Evolutionary conservation across 2,329 filamentous ascomycete species (phyloP).

Genomic region (Paracamarosporium sp.): DNA sequence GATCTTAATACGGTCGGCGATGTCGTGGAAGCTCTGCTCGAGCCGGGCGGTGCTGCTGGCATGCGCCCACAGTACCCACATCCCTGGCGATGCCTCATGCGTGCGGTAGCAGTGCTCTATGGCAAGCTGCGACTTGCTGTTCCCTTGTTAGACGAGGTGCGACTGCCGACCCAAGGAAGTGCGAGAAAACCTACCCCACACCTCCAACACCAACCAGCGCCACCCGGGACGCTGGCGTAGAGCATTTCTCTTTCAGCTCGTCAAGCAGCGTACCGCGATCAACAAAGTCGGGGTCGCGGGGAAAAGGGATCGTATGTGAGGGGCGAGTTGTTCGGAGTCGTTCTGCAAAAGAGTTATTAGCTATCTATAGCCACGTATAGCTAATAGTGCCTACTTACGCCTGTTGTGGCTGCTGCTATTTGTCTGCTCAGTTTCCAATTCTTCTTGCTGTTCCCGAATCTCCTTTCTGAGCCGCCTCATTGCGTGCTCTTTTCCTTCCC

Average conservation of each 20-base stretch:
- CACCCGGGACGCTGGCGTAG: slow-evolving; percentile 10
- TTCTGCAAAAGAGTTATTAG: neutral
- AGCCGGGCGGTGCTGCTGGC: slow-evolving; percentile 15
- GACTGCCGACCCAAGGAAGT: neutral
- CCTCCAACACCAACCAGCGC: slow-evolving; percentile 30
- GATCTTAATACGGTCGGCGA: slow-evolving; percentile 14
- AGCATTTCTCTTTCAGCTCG: slow-evolving; percentile 13
- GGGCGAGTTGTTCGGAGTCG: slow-evolving; percentile 3
- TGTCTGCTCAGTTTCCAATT: neutral
- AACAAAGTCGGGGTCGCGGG: slow-evolving; percentile 25
- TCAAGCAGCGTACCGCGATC: slow-evolving; percentile 17
- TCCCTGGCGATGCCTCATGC: slow-evolving; percentile 9
- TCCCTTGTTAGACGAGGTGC: neutral
- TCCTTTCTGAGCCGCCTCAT: neutral
- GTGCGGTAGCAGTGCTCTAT: slow-evolving; percentile 14
- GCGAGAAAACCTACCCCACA: slow-evolving; percentile 16
- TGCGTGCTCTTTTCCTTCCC: neutral
- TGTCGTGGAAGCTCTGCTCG: slow-evolving; percentile 14
- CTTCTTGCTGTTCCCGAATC: neutral
- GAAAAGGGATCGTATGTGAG: slow-evolving; percentile 17
- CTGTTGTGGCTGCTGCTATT: neutral
- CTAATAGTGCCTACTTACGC: neutral
- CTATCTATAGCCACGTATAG: neutral
- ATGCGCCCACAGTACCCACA: slow-evolving; percentile 11
- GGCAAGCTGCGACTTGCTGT: slow-evolving; percentile 15